Percentiles rank a stretch among this genome's conserved stretches.
These are phyloP conservation scores for Tulasnella sp. DNA, from an alignment of 768 basidiomycete genomes.

Conservation along the genomic window DNA sequence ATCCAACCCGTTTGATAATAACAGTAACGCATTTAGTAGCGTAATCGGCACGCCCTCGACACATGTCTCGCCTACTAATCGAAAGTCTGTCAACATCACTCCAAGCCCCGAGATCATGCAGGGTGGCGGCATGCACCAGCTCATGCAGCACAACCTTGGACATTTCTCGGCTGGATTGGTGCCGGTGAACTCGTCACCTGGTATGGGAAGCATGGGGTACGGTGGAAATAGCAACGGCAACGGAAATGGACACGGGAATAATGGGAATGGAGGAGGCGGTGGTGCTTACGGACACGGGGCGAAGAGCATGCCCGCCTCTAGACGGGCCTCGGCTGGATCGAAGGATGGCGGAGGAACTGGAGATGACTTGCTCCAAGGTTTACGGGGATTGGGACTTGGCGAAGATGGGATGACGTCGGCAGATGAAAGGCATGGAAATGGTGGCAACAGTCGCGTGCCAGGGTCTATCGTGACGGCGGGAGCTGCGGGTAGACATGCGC, in stretches of 20 bases:
- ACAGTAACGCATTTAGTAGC: too few species aligned
- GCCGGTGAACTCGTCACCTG: conserved; percentile 30
- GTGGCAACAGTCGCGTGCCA: background rate
- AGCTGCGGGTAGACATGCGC: background rate
- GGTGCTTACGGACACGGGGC: conserved; percentile 38
- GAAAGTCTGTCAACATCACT: conserved; percentile 13
- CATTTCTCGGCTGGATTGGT: background rate
- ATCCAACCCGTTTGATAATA: background rate
- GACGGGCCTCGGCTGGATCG: conserved; percentile 78
- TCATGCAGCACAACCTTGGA: background rate
- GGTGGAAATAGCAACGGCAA: background rate
- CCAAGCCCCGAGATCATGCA: background rate
- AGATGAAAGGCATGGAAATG: background rate
- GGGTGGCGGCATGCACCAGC: background rate
- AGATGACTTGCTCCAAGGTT: background rate
- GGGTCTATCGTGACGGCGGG: background rate
- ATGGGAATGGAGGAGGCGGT: background rate
- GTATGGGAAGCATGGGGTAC: background rate
- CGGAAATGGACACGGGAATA: background rate
- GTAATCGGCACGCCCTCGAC: background rate
- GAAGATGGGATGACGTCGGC: too few species aligned
- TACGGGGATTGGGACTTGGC: too few species aligned
- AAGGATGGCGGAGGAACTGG: conserved; percentile 49
- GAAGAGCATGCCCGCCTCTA: conserved; percentile 87
- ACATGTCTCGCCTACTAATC: background rate